Base-by-base conservation (phyloP, 2,329 filamentous ascomycete genomes). In the Aspergillus chevalieri region DNA sequence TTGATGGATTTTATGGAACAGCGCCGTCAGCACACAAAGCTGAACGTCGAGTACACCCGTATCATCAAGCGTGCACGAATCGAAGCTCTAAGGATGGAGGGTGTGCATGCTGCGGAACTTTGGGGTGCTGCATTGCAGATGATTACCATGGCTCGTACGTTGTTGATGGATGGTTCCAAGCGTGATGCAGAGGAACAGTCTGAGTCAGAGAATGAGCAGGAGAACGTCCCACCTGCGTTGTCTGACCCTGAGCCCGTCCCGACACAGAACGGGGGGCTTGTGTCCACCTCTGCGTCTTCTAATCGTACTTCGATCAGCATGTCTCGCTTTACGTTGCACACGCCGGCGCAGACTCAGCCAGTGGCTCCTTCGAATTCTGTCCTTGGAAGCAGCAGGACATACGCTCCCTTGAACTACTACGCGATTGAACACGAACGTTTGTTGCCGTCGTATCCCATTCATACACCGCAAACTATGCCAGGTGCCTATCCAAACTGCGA, bases 161-260 rank as follows among this genome's bases (percentile, higher is more conserved):
- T 69, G n/a, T 49, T 69, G 9, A 46, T 67, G n/a, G 61, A 66
- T n/a, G 60, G 63, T 24, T 48, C 51, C 12, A 53, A 63, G 44
- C 61, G 57, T 17, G 45, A 34, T 24, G 49, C 24, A 9, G 48
- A 48, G 3, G 48, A 52, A 22, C 43, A 49, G 43, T 15, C 43
- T 22, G 49, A 44, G 1, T 41, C 47, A 22, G 43, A 28, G 19
- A 42, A 8, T 9, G 15, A 47, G 3, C n/a, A 44, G 2, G 14
- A 22, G n/a, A 33, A 46, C 3, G 28, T 47, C 28, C 26, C 39
- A 28, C 30, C 34, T 17, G 34, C 17, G 2, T 47, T 43, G 17
- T 26, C 28, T 26, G 6, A n/a, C 8, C n/a, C 34, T 17, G 34
- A 17, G 6, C 6, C 34, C n/a, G 34, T 7, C 6, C 34, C 6